Evolutionary conservation across 2,329 filamentous ascomycete species (phyloP), one percentile per base, ranked within the genome.

Genomic region (Pseudogymnoascus pannorum): DNA sequence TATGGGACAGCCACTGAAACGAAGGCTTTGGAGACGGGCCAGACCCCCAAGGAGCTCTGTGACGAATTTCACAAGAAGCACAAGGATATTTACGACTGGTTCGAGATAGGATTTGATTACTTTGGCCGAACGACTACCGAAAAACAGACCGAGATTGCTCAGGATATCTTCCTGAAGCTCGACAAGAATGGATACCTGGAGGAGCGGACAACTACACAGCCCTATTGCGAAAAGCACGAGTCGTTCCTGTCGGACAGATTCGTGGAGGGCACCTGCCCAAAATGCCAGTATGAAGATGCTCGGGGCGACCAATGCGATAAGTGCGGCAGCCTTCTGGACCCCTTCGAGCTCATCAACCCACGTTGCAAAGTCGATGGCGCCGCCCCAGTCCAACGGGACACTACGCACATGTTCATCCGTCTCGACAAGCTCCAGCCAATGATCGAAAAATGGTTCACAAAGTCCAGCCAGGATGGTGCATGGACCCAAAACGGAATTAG

Each of bases 1-100:
- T 97, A 97, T 75, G 93, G 93, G 62, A 97, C 93, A 11, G 92
- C 93, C 20, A 96, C 92, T 31, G 93, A 97, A 76, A 96, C 93
- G 24, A 96, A 96, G 78, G 93, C 93, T 4, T 84, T 97, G 40
- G 91, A 96, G 73, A 91, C 94, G 73, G 87, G 88, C 12, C 80
- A 92, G 65, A 91, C 87, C 11, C 92, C 93, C 20, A 82, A 89
- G 69, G 83, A 92, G 72, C 85, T 97, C 11, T 97, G 93, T 78
- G 85, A 89, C 75, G 95, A 97, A 78, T 97, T 95, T 79, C 90
- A 95, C 77, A 86, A 85, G 69, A 86, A 96, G 63, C 93, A 97
- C 77, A 86, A 91, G 69, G 90, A 89, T 57, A 88, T 97, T 67
- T 97, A 97, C 75, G 84, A 95, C 74, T 97, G 93, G 91, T 99